Evolutionary conservation across 2,329 filamentous ascomycete genomes (phyloP).

Genomic region (Ceratocystis lukuohia): DNA sequence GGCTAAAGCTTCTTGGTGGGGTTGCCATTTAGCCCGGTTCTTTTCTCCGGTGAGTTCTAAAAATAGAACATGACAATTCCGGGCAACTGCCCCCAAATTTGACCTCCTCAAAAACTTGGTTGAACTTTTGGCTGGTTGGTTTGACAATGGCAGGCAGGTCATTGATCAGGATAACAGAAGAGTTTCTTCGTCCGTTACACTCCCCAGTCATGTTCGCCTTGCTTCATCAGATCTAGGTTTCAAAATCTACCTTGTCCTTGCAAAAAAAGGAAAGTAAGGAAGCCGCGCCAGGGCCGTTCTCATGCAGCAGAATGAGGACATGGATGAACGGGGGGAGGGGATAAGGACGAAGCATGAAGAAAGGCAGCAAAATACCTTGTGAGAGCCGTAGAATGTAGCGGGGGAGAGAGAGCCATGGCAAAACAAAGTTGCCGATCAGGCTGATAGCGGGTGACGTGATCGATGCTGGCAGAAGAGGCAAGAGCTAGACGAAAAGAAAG

Average conservation of each 20-base stretch:
- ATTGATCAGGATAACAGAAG: background rate
- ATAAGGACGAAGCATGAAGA: background rate
- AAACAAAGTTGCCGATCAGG: too few species aligned
- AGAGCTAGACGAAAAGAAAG: background rate
- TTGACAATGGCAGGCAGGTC: background rate
- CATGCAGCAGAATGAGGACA: background rate
- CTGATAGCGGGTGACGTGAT: too few species aligned
- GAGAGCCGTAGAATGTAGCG: background rate
- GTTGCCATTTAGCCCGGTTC: background rate
- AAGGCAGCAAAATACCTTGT: too few species aligned
- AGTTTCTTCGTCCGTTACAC: background rate
- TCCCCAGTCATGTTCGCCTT: background rate
- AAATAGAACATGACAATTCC: constrained; percentile 2
- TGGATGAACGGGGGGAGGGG: background rate
- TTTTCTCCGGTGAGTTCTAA: background rate
- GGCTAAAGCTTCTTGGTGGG: background rate
- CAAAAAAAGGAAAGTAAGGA: constrained; percentile 3
- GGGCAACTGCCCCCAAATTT: background rate
- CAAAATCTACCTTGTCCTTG: background rate
- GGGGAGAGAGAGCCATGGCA: background rate
- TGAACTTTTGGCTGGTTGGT: background rate
- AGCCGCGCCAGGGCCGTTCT: background rate
- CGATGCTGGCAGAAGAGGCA: background rate
- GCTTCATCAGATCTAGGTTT: background rate
- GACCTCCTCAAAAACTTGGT: background rate